Percentiles rank a stretch among this genome's conserved stretches.
Evolutionary conservation across 2,329 filamentous ascomycete genomes (phyloP).

Genomic region (Fusarium oligoseptatum): DNA sequence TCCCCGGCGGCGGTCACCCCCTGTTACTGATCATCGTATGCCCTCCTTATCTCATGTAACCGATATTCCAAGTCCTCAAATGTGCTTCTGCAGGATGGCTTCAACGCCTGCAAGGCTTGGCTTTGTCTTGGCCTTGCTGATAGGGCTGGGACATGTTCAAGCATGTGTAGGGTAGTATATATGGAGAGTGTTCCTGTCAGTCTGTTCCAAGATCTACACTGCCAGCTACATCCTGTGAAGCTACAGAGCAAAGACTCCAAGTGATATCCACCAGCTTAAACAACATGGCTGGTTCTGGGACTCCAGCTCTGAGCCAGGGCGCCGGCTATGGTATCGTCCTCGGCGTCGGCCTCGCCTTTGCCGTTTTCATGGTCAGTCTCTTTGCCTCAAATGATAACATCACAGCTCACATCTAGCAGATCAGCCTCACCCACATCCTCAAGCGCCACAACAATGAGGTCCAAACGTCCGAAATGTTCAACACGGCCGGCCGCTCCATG

Average conservation of each 20-base stretch:
- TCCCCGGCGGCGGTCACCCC: slow-evolving; percentile 70
- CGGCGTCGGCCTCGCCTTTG: slow-evolving; percentile 79
- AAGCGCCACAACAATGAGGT: slow-evolving; percentile 74
- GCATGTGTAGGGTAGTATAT: neutral
- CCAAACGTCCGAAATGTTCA: slow-evolving; percentile 93
- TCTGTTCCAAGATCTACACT: neutral
- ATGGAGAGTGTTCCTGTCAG: neutral
- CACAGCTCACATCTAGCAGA: slow-evolving; percentile 49
- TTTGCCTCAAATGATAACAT: neutral
- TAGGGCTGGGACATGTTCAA: neutral
- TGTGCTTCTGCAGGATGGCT: neutral
- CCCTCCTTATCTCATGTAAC: slow-evolving; percentile 12
- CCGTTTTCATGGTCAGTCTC: slow-evolving; percentile 71
- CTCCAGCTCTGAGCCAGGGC: slow-evolving; percentile 63
- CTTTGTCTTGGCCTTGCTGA: neutral
- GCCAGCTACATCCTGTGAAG: neutral
- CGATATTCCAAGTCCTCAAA: neutral
- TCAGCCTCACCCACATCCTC: slow-evolving; percentile 77
- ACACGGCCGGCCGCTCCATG: slow-evolving; percentile 85
- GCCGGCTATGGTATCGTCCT: slow-evolving; percentile 84
- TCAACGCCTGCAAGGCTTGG: neutral
- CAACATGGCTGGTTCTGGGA: slow-evolving; percentile 19
- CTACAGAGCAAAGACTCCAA: neutral
- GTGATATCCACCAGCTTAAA: neutral
- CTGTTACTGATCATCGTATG: neutral